These are phyloP conservation scores for Metschnikowia amazonensis DNA, from an alignment of 805 yeast genomes.

Conservation along the genomic window DNA sequence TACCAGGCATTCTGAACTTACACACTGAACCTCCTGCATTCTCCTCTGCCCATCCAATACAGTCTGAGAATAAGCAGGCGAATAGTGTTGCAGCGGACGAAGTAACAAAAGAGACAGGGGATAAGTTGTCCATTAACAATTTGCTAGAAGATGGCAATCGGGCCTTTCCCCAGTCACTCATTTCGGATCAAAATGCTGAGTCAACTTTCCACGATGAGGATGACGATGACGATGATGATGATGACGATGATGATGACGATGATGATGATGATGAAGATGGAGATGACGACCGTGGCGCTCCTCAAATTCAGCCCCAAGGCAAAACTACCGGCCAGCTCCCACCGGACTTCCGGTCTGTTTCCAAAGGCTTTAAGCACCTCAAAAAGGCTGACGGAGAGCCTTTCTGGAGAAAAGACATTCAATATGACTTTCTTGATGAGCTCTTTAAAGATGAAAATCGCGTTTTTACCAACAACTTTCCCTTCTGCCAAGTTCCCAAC, in stretches of 20 bases:
- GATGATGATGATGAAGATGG: not conserved
- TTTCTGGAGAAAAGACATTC: conserved; percentile 83
- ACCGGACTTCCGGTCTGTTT: conserved; percentile 13
- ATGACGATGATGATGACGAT: conserved; percentile 4
- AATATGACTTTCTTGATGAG: conserved; percentile 66
- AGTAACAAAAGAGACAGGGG: not conserved
- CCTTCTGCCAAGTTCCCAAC: conserved; percentile 35
- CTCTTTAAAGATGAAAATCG: conserved; percentile 60
- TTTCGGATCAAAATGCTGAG: not conserved
- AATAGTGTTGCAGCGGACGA: not conserved
- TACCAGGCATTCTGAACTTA: not conserved
- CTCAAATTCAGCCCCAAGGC: not conserved
- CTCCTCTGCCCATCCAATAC: not conserved
- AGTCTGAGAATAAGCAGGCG: not conserved
- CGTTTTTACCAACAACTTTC: conserved; percentile 66
- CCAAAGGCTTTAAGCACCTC: conserved; percentile 50
- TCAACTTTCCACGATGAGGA: not conserved
- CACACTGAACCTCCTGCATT: not conserved
- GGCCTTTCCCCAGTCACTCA: not conserved
- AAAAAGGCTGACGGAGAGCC: conserved; percentile 93
- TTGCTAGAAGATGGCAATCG: not conserved
- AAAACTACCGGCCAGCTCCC: conserved; percentile 13
- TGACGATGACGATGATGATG: not conserved
- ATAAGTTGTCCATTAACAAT: conserved; percentile 3
- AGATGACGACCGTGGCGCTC: not conserved